Evolutionary conservation across 208 protist species (phyloP), one percentile per base, ranked within the genome.

Genomic region (Angomonas deanei): DNA sequence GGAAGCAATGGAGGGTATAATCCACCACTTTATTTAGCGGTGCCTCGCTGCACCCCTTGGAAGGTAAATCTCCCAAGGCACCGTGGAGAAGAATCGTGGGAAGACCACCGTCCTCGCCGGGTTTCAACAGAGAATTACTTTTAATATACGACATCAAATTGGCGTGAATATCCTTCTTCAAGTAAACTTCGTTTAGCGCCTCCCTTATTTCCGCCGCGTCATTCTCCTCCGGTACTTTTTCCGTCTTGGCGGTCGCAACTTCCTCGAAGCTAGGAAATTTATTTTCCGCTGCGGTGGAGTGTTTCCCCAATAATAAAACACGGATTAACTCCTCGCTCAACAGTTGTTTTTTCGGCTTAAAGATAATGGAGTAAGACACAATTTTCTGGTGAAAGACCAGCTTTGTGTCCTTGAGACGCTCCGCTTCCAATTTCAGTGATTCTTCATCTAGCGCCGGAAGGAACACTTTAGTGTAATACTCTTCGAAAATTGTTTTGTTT

Each of bases 1-100:
- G 49, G 53, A 90, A 89, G 11, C 74, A 47, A 15, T 55, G 36
- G 5, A 90, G 54, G 64, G 75, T 63, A 21, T 55, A 38, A 19
- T 75, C 32, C 60, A 79, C 60, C 17, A 82, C 31, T 10, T 75
- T 30, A 42, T 77, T 61, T 30, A 93, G 57, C 0, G 72, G 60
- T 3, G 88, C 31, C 19, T 81, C 66, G 1, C 56, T 64, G 1
- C 23, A 3, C 32, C 78, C 54, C 6, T 38, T 57, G 0, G 61
- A 61, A 10, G 68, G 34, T 1, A 80, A 46, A 36, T 64, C 52
- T 17, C 61, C 75, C 28, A 92, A 50, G 24, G 42, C 38, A 2
- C 42, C 62, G 11, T 85, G 52, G 13, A 92, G 65, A 33, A 71
- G 72, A 1, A 90, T 79, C 26, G 52, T 61, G 5, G 85, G 76